Evolutionary conservation across 75 land plant species (phyloP).

Genomic region (Pseudotsuga menziesii): DNA sequence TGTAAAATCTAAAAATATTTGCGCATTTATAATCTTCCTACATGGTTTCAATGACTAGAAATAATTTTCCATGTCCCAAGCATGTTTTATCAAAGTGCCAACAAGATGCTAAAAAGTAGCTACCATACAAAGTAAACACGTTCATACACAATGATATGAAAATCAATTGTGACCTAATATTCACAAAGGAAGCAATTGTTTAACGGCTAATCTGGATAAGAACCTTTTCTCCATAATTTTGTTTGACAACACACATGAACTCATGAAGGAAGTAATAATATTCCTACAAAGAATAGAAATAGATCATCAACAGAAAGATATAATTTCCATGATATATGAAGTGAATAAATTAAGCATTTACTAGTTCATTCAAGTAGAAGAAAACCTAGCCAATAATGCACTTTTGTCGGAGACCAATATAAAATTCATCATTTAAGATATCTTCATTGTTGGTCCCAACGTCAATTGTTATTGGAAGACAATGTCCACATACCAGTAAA

Average conservation of each 20-base stretch:
- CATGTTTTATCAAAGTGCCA: background rate
- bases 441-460: constrained; percentile 96
- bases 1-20: background rate
- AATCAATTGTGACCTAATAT: background rate
- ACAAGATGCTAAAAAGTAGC: background rate
- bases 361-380: background rate
- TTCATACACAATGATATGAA: background rate
- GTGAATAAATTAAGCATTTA: constrained; percentile 1
- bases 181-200: background rate
- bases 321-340: background rate
- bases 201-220: constrained; percentile 54
- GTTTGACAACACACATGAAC: constrained; percentile 84
- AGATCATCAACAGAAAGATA: background rate
- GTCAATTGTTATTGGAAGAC: constrained; percentile 90
- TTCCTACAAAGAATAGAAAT: constrained; percentile 31
- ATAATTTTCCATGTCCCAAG: background rate
- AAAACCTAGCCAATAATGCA: constrained; percentile 78
- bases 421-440: constrained; percentile 80
- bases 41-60: background rate
- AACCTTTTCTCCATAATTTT: constrained; percentile 87
- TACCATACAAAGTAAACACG: background rate
- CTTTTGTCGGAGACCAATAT: constrained; percentile 76
- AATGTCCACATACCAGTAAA: constrained; percentile 29
- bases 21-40: background rate
- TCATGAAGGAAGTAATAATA: constrained; percentile 70